phyloP scores from a whole-genome alignment of 164 flowering plant species.

The Magnolia sinica region DNA sequence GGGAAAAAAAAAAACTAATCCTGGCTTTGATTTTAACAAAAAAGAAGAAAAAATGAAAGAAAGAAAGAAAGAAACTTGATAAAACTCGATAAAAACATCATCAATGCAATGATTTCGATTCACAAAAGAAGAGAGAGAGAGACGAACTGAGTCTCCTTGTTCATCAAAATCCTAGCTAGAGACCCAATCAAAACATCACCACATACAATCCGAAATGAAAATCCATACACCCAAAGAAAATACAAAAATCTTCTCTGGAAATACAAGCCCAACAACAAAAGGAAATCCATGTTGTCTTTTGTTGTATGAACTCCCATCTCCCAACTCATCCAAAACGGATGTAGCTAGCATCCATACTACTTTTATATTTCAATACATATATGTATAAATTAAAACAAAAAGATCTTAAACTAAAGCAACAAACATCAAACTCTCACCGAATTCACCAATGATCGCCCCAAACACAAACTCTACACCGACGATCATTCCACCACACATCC shows the following conservation, averaged over 20 bases:
- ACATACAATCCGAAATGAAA: neutral
- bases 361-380: too few species aligned
- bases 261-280: neutral
- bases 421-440: neutral
- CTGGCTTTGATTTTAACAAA: too few species aligned
- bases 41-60: too few species aligned
- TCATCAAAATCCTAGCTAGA: neutral
- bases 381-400: too few species aligned
- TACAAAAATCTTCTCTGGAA: neutral
- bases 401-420: neutral
- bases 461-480: neutral
- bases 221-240: neutral
- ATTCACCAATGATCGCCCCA: neutral
- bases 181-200: neutral
- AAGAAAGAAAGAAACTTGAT: too few species aligned
- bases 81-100: too few species aligned
- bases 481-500: neutral
- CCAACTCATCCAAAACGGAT: neutral
- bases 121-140: too few species aligned
- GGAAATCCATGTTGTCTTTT: neutral
- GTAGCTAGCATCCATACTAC: neutral
- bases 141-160: too few species aligned
- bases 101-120: too few species aligned
- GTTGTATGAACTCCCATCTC: neutral
- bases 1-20: too few species aligned